A percentile compares a stretch with the other conserved stretches of the same genome.
Evolutionary conservation across 768 basidiomycete species (phyloP).

Genomic region (Pisolithus albus): DNA sequence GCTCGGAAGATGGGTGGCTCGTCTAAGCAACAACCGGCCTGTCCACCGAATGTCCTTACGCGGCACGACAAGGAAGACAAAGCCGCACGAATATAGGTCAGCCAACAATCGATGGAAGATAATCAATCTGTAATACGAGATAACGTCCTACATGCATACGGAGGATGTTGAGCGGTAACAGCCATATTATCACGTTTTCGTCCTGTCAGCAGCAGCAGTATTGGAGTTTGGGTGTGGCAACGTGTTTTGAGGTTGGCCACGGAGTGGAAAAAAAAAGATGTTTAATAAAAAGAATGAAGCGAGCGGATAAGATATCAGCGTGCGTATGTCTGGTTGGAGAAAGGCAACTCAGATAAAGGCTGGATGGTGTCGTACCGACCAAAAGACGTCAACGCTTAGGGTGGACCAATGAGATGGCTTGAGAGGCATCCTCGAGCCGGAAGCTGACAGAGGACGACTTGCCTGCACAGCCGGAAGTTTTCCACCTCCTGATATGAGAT

Average conservation of each 20-base stretch:
- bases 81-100: neutral
- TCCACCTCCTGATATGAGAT: neutral
- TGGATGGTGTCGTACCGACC: neutral
- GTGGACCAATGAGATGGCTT: neutral
- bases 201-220: neutral
- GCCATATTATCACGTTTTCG: neutral
- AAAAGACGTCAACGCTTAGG: neutral
- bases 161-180: neutral
- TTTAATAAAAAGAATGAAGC: neutral
- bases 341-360: neutral
- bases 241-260: neutral
- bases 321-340: neutral
- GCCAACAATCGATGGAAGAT: neutral
- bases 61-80: neutral
- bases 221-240: neutral
- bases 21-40: neutral
- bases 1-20: neutral
- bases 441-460: neutral
- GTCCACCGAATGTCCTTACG: neutral
- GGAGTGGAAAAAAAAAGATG: neutral
- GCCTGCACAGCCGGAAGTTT: neutral
- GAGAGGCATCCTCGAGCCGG: neutral
- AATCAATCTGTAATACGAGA: slow-evolving; percentile 3
- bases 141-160: neutral
- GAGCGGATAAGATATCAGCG: neutral